phyloP scores from a whole-genome alignment of 2,329 filamentous ascomycete species.

The Trichoderma sp. region DNA sequence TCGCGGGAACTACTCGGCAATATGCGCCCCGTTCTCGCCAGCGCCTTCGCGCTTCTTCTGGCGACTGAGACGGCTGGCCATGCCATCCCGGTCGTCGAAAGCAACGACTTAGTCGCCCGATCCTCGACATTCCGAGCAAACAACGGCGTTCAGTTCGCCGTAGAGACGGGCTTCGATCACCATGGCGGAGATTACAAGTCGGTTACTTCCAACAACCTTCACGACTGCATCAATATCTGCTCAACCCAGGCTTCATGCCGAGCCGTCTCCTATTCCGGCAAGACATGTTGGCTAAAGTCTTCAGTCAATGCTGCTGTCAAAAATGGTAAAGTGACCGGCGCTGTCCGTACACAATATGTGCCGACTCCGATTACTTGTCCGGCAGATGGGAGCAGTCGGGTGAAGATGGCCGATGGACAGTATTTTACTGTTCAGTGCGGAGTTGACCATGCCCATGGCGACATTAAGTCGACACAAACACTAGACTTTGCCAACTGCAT shows the following conservation, averaged over 20 bases:
- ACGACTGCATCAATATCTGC: constrained; percentile 4
- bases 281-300: not conserved
- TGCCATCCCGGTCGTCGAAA: not conserved
- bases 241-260: not conserved
- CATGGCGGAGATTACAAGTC: constrained; percentile 1
- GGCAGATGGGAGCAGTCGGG: not conserved
- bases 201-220: not conserved
- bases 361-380: not conserved
- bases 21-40: not conserved
- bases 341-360: not conserved
- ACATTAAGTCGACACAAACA: not conserved
- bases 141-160: not conserved
- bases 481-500: constrained; percentile 1
- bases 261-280: not conserved
- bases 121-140: not conserved
- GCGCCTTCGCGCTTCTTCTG: not conserved
- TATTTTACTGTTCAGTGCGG: not conserved
- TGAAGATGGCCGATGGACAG: not conserved
- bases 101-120: not conserved
- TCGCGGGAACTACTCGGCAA: not conserved
- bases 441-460: not conserved
- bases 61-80: not conserved
- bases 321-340: not conserved
- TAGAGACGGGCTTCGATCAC: not conserved
- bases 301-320: not conserved